phyloP scores from a whole-genome alignment of 2,329 filamentous ascomycete species.

The Fusarium sp. region DNA sequence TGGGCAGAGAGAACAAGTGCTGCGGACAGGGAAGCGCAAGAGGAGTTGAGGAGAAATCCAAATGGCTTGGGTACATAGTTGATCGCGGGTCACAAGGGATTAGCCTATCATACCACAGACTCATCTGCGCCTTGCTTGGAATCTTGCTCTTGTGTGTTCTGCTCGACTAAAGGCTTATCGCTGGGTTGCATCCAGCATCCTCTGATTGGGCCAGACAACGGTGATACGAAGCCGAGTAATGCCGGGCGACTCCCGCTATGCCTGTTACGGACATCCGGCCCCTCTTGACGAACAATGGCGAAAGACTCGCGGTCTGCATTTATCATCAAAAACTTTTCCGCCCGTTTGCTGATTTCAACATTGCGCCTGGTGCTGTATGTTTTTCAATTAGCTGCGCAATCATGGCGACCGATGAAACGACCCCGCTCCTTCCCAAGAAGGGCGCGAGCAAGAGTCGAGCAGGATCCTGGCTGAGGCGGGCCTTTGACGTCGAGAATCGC shows the following conservation, averaged over 20 bases:
- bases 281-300: conserved; percentile 29
- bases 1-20: conserved; percentile 7
- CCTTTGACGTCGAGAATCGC: conserved; percentile 58
- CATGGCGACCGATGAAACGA: conserved; percentile 45
- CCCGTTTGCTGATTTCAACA: neutral
- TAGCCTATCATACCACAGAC: too few relatives aligned
- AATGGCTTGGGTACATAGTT: too few relatives aligned
- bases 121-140: too few relatives aligned
- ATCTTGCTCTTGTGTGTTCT: too few relatives aligned
- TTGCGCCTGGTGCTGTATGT: conserved; percentile 10
- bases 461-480: conserved; percentile 33
- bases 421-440: conserved; percentile 41
- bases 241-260: conserved; percentile 21
- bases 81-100: too few relatives aligned
- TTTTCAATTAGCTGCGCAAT: neutral
- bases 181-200: neutral
- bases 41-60: neutral
- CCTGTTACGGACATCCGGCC: conserved; percentile 21
- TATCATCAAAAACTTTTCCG: conserved; percentile 35
- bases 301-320: conserved; percentile 28
- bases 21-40: neutral
- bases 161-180: too few relatives aligned
- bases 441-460: conserved; percentile 5
- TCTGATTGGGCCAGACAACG: too few relatives aligned
- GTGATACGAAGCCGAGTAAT: conserved; percentile 28